Conservation (phyloP, 2,329 filamentous ascomycete species). For the Orbilia oligospora region DNA sequence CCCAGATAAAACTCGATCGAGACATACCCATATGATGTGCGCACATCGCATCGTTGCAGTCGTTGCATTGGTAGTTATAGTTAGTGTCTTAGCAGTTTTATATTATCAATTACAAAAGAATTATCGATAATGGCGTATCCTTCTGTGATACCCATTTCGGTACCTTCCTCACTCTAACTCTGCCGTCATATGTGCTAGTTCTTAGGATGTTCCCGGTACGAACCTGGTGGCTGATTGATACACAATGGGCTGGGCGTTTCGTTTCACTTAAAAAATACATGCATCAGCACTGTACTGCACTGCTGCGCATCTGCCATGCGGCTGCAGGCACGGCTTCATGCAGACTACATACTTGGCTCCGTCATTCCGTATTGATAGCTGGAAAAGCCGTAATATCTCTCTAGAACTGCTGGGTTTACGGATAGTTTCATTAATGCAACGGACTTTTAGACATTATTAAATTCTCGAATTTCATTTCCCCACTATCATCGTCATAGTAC, state of each 20-base stretch:
- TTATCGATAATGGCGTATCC: conserved; percentile 1
- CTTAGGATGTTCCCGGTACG: background rate
- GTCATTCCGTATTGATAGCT: too few species aligned
- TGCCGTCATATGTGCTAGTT: background rate
- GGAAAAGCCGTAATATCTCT: too few species aligned
- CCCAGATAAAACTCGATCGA: conserved; percentile 2
- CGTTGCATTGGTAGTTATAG: too few species aligned
- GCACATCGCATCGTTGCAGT: too few species aligned
- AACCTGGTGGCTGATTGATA: conserved; percentile 23
- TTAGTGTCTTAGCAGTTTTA: too few species aligned
- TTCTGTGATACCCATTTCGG: background rate
- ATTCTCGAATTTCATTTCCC: conserved; percentile 14
- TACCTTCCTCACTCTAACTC: background rate
- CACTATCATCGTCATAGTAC: background rate
- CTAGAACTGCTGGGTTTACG: too few species aligned
- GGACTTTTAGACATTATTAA: conserved; percentile 23
- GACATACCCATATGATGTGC: too few species aligned
- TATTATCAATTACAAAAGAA: conserved; percentile 1
- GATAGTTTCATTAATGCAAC: too few species aligned
- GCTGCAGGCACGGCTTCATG: background rate
- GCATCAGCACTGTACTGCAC: too few species aligned
- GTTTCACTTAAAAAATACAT: conserved; percentile 22
- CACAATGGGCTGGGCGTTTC: conserved; percentile 17
- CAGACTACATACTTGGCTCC: background rate
- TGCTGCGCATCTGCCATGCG: background rate